Conservation (phyloP, 2,329 filamentous ascomycete genomes). For the Zasmidium citrigriseum region DNA sequence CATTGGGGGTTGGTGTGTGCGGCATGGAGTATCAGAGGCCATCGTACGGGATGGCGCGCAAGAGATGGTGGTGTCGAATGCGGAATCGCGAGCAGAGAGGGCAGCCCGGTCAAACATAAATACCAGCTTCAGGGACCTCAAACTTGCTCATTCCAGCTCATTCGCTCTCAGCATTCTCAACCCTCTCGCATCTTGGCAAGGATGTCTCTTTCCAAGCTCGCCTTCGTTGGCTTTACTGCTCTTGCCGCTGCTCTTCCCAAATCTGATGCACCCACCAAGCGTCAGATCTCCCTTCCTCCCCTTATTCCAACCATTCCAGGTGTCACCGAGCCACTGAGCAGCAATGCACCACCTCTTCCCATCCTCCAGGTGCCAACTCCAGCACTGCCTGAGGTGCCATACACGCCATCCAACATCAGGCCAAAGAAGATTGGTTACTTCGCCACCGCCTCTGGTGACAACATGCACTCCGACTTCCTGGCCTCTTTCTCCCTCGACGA, state of each 20-base stretch:
- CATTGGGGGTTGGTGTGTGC: no score
- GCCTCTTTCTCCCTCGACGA: constrained; percentile 62
- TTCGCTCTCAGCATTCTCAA: no score
- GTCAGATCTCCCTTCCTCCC: constrained; percentile 34
- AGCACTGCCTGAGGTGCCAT: constrained; percentile 54
- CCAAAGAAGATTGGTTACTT: constrained; percentile 69
- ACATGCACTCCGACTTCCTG: constrained; percentile 59
- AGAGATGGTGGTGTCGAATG: no score
- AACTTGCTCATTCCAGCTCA: not conserved
- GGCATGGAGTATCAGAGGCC: no score
- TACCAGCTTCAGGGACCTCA: no score
- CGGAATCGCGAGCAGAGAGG: no score
- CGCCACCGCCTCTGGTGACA: constrained; percentile 63
- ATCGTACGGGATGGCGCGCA: no score
- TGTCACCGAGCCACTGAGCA: constrained; percentile 57
- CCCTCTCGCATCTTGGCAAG: no score
- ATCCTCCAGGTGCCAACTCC: constrained; percentile 62
- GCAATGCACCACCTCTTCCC: constrained; percentile 55
- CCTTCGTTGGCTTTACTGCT: constrained; percentile 1
- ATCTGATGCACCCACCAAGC: not conserved
- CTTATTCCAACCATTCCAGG: constrained; percentile 62
- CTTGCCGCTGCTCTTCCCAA: constrained; percentile 7
- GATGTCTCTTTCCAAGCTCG: constrained; percentile 10
- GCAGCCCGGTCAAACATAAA: no score
- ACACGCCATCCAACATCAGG: constrained; percentile 57